Conservation (phyloP, 257 asterid genomes). For the Przewalskia tangutica region DNA sequence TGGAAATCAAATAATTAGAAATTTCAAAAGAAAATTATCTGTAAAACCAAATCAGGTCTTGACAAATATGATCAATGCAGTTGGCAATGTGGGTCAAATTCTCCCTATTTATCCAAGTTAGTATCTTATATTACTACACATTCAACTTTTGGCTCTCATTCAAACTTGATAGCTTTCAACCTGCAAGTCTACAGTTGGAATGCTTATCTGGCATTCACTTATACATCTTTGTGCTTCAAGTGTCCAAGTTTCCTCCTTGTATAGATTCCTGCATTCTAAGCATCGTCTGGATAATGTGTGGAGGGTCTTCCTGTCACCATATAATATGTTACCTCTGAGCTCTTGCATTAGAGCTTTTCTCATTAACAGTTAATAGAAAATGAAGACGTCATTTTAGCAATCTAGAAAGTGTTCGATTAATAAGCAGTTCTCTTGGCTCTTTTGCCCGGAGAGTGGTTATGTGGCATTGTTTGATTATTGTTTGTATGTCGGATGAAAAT, state of each 20-base stretch:
- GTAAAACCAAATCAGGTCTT: neutral
- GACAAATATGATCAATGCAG: neutral
- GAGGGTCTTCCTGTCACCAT: neutral
- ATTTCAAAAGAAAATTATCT: neutral
- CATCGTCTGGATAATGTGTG: neutral
- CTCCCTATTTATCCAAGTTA: neutral
- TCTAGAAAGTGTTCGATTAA: neutral
- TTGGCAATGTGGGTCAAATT: neutral
- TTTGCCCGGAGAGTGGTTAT: neutral
- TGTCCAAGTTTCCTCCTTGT: neutral
- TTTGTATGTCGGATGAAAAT: neutral
- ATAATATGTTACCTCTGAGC: neutral
- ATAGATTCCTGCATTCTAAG: neutral
- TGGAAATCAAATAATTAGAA: neutral
- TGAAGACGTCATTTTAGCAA: neutral
- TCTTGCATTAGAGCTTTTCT: neutral
- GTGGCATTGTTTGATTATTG: neutral
- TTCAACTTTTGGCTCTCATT: conserved; percentile 1
- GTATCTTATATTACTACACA: neutral
- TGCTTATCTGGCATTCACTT: neutral
- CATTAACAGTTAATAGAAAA: neutral
- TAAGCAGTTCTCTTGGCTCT: neutral
- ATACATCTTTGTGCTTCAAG: neutral
- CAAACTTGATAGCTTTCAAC: neutral
- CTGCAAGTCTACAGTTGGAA: neutral